phyloP scores from a whole-genome alignment of 768 basidiomycete genomes.

The Trametes punicea region DNA sequence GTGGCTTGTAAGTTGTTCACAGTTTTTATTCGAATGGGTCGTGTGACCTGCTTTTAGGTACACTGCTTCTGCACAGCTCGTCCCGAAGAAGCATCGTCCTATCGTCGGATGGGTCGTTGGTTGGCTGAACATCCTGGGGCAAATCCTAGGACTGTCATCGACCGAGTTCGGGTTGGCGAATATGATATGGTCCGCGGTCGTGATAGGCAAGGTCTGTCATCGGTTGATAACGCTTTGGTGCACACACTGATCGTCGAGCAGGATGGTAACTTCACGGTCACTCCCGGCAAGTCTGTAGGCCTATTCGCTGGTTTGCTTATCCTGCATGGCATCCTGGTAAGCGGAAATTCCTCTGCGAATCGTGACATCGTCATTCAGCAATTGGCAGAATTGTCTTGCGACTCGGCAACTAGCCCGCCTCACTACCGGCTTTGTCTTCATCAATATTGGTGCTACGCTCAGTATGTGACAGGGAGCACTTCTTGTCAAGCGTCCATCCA shows the following conservation, averaged over 20 bases:
- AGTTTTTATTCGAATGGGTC: background rate
- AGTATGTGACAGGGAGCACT: background rate
- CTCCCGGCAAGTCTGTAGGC: slow-evolving; percentile 71
- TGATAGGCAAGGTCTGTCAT: slow-evolving; percentile 45
- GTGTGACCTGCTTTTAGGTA: slow-evolving; percentile 41
- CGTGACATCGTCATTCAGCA: background rate
- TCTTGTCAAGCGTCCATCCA: background rate
- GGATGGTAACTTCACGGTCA: slow-evolving; percentile 59
- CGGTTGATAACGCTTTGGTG: slow-evolving; percentile 8
- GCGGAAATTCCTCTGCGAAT: slow-evolving; percentile 14
- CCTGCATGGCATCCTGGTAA: slow-evolving; percentile 68
- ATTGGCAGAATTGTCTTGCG: slow-evolving; percentile 59
- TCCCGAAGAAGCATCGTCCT: slow-evolving; percentile 61
- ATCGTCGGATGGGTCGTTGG: slow-evolving; percentile 78
- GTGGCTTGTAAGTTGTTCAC: slow-evolving; percentile 51
- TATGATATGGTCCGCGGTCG: slow-evolving; percentile 80
- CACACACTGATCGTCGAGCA: slow-evolving; percentile 19
- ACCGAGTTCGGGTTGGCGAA: slow-evolving; percentile 79
- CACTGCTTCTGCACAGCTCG: slow-evolving; percentile 76
- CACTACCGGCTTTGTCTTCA: slow-evolving; percentile 77
- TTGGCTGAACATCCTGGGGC: slow-evolving; percentile 83
- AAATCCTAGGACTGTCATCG: slow-evolving; percentile 81
- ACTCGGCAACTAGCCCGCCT: slow-evolving; percentile 73
- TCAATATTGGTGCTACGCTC: slow-evolving; percentile 76
- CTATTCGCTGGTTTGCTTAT: slow-evolving; percentile 74